Conservation (phyloP, 495 filamentous ascomycete species). For the Neurospora africana region DNA sequence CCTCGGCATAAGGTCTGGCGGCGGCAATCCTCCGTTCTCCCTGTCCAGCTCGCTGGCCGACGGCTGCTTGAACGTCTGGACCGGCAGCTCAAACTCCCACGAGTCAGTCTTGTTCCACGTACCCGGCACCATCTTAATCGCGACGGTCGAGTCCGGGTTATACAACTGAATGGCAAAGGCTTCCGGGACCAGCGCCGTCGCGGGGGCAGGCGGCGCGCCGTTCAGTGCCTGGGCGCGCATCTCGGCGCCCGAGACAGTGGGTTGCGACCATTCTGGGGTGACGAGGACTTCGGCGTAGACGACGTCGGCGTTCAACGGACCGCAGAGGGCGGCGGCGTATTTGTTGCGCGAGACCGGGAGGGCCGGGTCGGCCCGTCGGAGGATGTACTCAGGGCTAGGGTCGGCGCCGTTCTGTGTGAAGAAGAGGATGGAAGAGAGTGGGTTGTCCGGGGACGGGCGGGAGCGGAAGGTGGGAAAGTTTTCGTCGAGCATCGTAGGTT, state of each 20-base stretch:
- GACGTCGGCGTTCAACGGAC: conserved; percentile 68
- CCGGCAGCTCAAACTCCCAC: conserved; percentile 91
- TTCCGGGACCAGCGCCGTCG: conserved; percentile 67
- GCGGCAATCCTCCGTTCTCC: conserved; percentile 53
- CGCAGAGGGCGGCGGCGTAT: conserved; percentile 78
- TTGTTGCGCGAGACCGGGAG: conserved; percentile 61
- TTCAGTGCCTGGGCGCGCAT: conserved; percentile 52
- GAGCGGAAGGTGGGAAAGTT: conserved; percentile 62
- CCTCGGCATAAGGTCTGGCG: conserved; percentile 62
- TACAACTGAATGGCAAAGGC: conserved; percentile 81
- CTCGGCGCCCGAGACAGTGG: conserved; percentile 67
- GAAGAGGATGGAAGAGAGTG: conserved; percentile 49
- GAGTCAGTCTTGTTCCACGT: conserved; percentile 66
- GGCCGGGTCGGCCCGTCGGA: conserved; percentile 63
- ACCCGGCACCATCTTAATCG: conserved; percentile 57
- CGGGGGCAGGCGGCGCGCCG: conserved; percentile 54
- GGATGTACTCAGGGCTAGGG: conserved; percentile 62
- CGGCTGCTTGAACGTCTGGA: conserved; percentile 71
- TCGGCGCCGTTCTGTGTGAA: conserved; percentile 74
- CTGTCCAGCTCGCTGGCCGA: conserved; percentile 68
- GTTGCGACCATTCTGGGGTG: conserved; percentile 72
- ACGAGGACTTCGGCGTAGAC: conserved; percentile 83
- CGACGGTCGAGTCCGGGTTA: conserved; percentile 80
- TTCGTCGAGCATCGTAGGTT: conserved; percentile 72
- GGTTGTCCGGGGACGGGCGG: conserved; percentile 30